Percentiles rank a stretch among this genome's conserved stretches.
Conservation (phyloP, 352 stramenopile genomes). For the Peronosclerospora sorghi region DNA sequence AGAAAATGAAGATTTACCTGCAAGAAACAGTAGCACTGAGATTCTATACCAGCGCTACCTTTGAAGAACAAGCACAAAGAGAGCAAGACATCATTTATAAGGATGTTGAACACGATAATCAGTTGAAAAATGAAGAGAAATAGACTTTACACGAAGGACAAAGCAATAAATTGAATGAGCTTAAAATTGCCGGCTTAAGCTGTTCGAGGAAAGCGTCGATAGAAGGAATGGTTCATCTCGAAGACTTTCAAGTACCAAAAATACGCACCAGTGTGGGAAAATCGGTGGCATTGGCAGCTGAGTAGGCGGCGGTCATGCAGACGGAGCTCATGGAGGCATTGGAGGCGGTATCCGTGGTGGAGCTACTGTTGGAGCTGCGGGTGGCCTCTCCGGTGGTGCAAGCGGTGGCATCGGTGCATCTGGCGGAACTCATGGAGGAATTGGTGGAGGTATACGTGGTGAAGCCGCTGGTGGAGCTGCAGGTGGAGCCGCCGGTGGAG, state of each 20-base stretch:
- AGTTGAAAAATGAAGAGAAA: slow-evolving; percentile 1
- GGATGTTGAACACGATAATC: background rate
- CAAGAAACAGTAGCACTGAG: slow-evolving; percentile 25
- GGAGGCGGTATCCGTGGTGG: too few relatives aligned
- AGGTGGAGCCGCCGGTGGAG: too few relatives aligned
- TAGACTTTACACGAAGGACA: background rate
- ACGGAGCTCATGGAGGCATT: too few relatives aligned
- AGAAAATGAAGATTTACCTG: slow-evolving; percentile 43
- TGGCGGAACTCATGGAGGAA: too few relatives aligned
- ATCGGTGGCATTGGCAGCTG: too few relatives aligned
- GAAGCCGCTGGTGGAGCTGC: too few relatives aligned
- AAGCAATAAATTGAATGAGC: background rate
- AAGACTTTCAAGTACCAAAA: slow-evolving; percentile 70
- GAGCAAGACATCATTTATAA: slow-evolving; percentile 3
- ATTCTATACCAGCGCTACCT: slow-evolving; percentile 14
- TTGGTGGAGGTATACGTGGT: too few relatives aligned
- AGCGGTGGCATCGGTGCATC: too few relatives aligned
- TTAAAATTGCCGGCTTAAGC: background rate
- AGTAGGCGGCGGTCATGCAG: too few relatives aligned
- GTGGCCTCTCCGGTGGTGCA: too few relatives aligned
- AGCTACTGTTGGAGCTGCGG: too few relatives aligned
- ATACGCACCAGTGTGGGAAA: slow-evolving; percentile 27
- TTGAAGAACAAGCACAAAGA: slow-evolving; percentile 45
- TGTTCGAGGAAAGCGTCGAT: slow-evolving; percentile 12
- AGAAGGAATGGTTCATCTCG: slow-evolving; percentile 39